These are phyloP conservation scores for Adansonia gregorii DNA, from an alignment of 441 rosid species.

Conservation along the genomic window DNA sequence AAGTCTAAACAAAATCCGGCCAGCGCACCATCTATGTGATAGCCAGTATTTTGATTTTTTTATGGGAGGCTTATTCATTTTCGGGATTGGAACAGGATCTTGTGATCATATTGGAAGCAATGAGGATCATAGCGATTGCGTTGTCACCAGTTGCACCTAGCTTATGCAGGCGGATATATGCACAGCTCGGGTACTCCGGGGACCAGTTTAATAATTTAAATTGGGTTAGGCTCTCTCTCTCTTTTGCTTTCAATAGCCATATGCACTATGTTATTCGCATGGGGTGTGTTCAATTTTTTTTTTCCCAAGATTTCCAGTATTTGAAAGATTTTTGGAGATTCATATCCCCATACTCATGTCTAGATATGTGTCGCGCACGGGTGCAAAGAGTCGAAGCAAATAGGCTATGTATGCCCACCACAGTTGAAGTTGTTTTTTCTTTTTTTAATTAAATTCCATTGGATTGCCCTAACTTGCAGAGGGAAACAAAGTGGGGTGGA, in stretches of 20 bases:
- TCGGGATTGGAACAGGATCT: conserved; percentile 60
- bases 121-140: conserved; percentile 82
- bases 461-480: conserved; percentile 39
- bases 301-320: too few relatives aligned
- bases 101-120: conserved; percentile 78
- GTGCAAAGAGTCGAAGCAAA: too few relatives aligned
- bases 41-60: too few relatives aligned
- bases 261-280: too few relatives aligned
- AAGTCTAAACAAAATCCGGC: neutral
- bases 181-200: conserved; percentile 80
- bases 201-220: conserved; percentile 54
- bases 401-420: too few relatives aligned
- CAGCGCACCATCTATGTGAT: neutral
- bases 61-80: conserved; percentile 10
- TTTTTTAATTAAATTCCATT: too few relatives aligned
- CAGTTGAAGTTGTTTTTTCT: too few relatives aligned
- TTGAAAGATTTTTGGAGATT: too few relatives aligned
- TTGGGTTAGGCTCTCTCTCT: conserved; percentile 50
- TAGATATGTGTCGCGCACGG: too few relatives aligned
- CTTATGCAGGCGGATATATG: conserved; percentile 70
- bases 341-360: too few relatives aligned
- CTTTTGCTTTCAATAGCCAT: neutral
- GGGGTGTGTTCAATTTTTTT: too few relatives aligned
- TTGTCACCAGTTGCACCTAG: conserved; percentile 76
- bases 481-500: conserved; percentile 88